Evolutionary conservation across 129 eudicot species (phyloP).

Genomic region (Centaurea solstitialis): DNA sequence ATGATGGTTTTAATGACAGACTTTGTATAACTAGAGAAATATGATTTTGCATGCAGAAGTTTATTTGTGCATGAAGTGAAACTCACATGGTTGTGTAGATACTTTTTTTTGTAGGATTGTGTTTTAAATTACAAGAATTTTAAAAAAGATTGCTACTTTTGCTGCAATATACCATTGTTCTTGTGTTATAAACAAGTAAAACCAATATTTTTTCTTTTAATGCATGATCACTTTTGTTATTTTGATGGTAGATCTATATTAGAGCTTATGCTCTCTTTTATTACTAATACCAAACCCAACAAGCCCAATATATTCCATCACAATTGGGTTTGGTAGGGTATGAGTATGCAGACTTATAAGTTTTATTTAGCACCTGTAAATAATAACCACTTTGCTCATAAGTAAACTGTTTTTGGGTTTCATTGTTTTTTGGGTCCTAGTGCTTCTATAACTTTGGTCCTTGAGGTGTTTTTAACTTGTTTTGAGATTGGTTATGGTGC

Average conservation of each 20-base stretch:
- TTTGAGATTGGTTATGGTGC: conserved; percentile 15
- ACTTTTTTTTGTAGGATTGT: not conserved
- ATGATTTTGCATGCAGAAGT: not conserved
- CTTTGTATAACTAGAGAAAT: not conserved
- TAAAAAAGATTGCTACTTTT: not conserved
- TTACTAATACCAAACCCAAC: not conserved
- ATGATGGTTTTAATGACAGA: not conserved
- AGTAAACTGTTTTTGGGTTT: not conserved
- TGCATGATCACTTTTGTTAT: not conserved
- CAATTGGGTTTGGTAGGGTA: too few relatives aligned
- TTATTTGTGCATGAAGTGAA: not conserved
- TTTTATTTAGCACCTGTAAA: not conserved
- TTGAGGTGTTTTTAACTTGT: not conserved
- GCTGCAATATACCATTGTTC: not conserved
- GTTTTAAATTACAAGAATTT: not conserved
- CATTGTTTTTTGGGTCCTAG: not conserved
- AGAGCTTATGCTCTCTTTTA: too few relatives aligned
- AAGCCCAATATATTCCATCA: not conserved
- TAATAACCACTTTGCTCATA: not conserved
- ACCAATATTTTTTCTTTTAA: too few relatives aligned
- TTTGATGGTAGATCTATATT: not conserved
- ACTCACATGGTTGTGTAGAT: not conserved
- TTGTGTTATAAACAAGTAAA: too few relatives aligned
- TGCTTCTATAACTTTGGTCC: not conserved
- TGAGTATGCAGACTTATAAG: too few relatives aligned